Base-by-base conservation (phyloP, 2,329 filamentous ascomycete genomes). In the Myriosclerotinia curreyana region DNA sequence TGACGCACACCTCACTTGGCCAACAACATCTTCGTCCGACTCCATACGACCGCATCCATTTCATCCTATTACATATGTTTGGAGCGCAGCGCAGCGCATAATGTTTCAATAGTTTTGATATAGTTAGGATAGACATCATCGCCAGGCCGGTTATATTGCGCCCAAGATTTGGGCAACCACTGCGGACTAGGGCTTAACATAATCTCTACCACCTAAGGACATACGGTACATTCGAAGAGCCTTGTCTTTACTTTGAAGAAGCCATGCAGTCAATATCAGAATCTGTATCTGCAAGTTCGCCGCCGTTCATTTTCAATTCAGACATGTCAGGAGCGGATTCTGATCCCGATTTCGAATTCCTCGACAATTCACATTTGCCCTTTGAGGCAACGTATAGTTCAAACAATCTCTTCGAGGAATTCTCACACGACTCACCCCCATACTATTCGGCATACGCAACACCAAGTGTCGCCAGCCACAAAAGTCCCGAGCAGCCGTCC, bases 341-440 rank as follows among this genome's bases (percentile, higher is more conserved):
- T 49, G 74, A 75, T 61, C 69, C 70, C 52, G 76, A 76, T 63
- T 75, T 77, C 61, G 76, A 77, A 60, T 75, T 77, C 52, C 75
- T 77, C 66, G 61, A 64, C 28, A 74, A 76, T 65, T 70, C 71
- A 46, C 74, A 75, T 49, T 65, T 68, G 52, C 65, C 62, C n/a
- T 60, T 73, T 46, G 69, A 74, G 58, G 71, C 72, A 34, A 70
- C 72, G 20, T 71, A 67, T 22, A 72, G 70, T 56, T 69, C 74
- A 12, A 71, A 74, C 48, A 69, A 74, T 5, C 72, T 76, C 44
- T 61, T 74, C 17, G 67, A 75, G 38, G 70, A 74, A 31, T 68
- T 73, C 42, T 53, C 69, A 36, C 66, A 65, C 17, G 69, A 70
- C n/a, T 67, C 53, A 48, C 66, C 71, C 14, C 69, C 71, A 50